Base-by-base conservation (phyloP, 768 basidiomycete genomes). In the Tulasnella sp. region DNA sequence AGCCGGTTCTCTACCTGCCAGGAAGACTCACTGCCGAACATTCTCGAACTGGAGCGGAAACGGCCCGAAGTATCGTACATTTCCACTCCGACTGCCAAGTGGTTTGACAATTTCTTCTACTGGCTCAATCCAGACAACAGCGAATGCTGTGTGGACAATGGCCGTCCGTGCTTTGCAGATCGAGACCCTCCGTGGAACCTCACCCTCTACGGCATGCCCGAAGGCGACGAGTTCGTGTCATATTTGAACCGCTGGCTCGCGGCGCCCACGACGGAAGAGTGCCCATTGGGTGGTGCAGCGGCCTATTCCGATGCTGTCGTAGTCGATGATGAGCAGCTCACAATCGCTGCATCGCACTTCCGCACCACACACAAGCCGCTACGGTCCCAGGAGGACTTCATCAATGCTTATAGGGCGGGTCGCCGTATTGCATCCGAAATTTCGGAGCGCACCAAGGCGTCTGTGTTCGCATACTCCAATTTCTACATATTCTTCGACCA, bases 401-500 rank as follows among this genome's bases (percentile, higher is more conserved):
- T 97, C 70, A 81, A 92, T 65, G 89, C 94, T 2, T 84, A 92
- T 62, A 78, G 81, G 1, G 90, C 92, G 1, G 90, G 92, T 12
- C 83, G 85, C 61, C 81, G 93, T 34, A 81, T 99, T 57, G 87
- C 93, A 3, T 79, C 84, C 31, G 92, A 94, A 62, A 84, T 98
- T 19, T 82, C 86, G 1, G 71, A 72, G 62, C 69, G 78, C 44
- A 89, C 81, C 0, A 91, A 92, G 2, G 73, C 81, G 1, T 73
- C 79, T 15, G 87, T 97, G 11, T 99, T 94, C 80, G 92, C 94
- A 0, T 99, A 98, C 70, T 94, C 92, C 9, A 68, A 90, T 4
- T 88, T 90, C 75, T 98, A 97, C 71, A 92, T 99, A 65, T 99
- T 90, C 76, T 99, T 97, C 72, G 91, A 93, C 66, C 91, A 97